phyloP scores from a whole-genome alignment of 257 asterid species.

The Primulina tabacum region DNA sequence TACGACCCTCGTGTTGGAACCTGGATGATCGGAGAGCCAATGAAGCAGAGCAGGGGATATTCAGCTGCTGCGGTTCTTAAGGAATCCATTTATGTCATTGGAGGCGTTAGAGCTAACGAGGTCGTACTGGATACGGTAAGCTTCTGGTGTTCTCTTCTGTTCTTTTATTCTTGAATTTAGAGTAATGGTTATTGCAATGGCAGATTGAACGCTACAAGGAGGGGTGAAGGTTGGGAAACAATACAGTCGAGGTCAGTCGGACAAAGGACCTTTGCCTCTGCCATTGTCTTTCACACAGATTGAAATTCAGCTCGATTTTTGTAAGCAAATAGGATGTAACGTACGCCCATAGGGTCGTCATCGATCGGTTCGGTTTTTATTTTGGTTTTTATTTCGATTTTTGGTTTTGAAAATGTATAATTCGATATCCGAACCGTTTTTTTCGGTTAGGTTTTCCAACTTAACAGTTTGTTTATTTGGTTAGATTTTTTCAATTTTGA shows the following conservation, averaged over 20 bases:
- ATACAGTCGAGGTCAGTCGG: slow-evolving; percentile 50
- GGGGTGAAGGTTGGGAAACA: slow-evolving; percentile 64
- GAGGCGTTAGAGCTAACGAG: slow-evolving; percentile 46
- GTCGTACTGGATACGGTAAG: slow-evolving; percentile 50
- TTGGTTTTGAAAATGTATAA: no score
- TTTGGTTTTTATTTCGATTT: no score
- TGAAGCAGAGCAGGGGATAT: slow-evolving; percentile 65
- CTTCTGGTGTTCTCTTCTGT: neutral
- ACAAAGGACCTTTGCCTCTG: slow-evolving; percentile 59
- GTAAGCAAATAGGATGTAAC: no score
- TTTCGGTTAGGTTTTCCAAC: no score
- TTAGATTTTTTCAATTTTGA: no score
- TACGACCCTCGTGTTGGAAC: slow-evolving; percentile 66
- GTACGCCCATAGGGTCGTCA: no score
- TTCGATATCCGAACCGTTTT: no score
- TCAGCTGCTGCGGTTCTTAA: slow-evolving; percentile 51
- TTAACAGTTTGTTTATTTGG: no score
- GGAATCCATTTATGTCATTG: slow-evolving; percentile 60
- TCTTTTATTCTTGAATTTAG: neutral
- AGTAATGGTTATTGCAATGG: slow-evolving; percentile 10
- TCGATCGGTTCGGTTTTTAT: no score
- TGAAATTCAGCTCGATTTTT: slow-evolving; percentile 14
- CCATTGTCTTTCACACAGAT: slow-evolving; percentile 47
- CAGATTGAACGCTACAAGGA: slow-evolving; percentile 80
- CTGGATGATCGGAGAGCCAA: slow-evolving; percentile 59